Conservation (phyloP, 2,329 filamentous ascomycete species). For the Phaeophleospora eucalypticola region DNA sequence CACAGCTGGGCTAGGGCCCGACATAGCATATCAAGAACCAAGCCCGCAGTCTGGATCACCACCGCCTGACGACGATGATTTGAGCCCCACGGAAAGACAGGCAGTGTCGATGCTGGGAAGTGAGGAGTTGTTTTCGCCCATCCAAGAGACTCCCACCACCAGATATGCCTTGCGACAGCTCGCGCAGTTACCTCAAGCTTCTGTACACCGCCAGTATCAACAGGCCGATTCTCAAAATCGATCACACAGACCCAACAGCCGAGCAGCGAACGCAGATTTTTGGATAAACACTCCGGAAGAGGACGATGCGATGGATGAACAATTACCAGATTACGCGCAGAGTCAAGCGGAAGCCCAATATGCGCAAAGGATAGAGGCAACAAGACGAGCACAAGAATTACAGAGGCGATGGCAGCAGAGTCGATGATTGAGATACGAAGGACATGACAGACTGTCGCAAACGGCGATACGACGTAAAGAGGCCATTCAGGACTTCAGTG, state of each 20-base stretch:
- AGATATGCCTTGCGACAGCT: slow-evolving; percentile 25
- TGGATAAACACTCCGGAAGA: slow-evolving; percentile 19
- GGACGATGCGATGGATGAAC: slow-evolving; percentile 29
- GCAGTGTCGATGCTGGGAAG: neutral
- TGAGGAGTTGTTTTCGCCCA: slow-evolving; percentile 18
- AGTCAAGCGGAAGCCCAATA: slow-evolving; percentile 45
- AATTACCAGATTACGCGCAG: slow-evolving; percentile 45
- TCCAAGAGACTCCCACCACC: slow-evolving; percentile 25
- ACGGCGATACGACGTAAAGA: neutral
- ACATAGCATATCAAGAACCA: slow-evolving; percentile 13
- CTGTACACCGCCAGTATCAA: neutral
- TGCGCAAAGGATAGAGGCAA: slow-evolving; percentile 38
- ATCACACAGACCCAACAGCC: neutral
- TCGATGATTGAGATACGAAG: no score
- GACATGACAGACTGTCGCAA: neutral
- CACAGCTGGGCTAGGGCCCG: slow-evolving; percentile 30
- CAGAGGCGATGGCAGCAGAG: slow-evolving; percentile 41
- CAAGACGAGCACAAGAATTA: slow-evolving; percentile 42
- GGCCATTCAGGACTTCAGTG: no score
- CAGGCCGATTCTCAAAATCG: neutral
- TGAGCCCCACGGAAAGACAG: no score
- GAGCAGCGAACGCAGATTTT: slow-evolving; percentile 15
- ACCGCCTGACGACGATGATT: slow-evolving; percentile 3
- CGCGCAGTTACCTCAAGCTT: slow-evolving; percentile 19
- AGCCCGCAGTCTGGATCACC: neutral